Conservation (phyloP, 2,329 filamentous ascomycete species). For the Cordyceps militaris region DNA sequence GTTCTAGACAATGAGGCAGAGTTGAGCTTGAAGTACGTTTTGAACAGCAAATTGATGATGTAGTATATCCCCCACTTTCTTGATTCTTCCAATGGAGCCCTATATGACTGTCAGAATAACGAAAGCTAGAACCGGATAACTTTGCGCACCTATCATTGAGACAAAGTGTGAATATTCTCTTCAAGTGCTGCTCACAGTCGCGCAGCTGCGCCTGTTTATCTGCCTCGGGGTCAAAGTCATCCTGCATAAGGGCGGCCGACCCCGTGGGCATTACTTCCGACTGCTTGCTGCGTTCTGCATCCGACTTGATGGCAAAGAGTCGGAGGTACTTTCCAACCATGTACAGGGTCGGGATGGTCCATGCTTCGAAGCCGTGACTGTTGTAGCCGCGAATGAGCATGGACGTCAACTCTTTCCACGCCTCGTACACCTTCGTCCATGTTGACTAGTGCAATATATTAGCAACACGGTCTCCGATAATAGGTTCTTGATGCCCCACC, state of each 20-base stretch:
- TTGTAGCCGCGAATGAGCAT: conserved; percentile 75
- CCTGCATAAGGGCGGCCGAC: conserved; percentile 51
- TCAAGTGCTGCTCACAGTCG: conserved; percentile 84
- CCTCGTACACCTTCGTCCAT: conserved; percentile 77
- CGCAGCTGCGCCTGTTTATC: conserved; percentile 81
- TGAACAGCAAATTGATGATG: conserved; percentile 90
- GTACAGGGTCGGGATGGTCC: conserved; percentile 90
- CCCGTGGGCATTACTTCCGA: conserved; percentile 28
- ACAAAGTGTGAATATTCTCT: conserved; percentile 86
- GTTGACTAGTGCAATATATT: conserved; percentile 37
- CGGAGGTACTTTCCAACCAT: conserved; percentile 79
- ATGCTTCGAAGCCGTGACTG: conserved; percentile 68
- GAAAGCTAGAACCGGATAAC: conserved; percentile 11
- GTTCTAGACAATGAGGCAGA: conserved; percentile 85
- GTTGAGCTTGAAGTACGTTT: conserved; percentile 96
- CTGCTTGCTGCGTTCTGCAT: conserved; percentile 53
- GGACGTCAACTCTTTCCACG: conserved; percentile 81
- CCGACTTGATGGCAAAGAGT: conserved; percentile 83
- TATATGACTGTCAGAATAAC: conserved; percentile 26
- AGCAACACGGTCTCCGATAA: not conserved
- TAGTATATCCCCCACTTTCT: conserved; percentile 98
- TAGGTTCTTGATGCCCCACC: conserved; percentile 20
- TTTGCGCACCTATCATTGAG: conserved; percentile 71
- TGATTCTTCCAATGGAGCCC: conserved; percentile 76
- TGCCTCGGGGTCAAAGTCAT: conserved; percentile 71